phyloP scores from a whole-genome alignment of 1,284 basidiomycete genomes.

The Ceratobasidium papillatum region DNA sequence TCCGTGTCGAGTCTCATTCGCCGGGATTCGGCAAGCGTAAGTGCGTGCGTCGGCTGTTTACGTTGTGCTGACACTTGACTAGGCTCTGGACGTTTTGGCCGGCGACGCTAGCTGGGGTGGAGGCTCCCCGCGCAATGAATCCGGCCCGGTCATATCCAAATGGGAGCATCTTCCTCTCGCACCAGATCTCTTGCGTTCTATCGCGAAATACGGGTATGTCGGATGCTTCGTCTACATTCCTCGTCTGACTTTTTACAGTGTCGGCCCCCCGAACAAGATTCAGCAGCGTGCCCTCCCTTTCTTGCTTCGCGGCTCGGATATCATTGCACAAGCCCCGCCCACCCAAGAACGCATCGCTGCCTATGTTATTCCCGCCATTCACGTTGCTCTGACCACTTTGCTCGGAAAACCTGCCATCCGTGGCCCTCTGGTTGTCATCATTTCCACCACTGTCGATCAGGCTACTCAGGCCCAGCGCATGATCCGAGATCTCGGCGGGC shows the following conservation, averaged over 20 bases:
- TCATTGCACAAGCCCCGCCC: slow-evolving; percentile 97
- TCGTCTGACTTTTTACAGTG: slow-evolving; percentile 58
- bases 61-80: slow-evolving; percentile 55
- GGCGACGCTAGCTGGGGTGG: slow-evolving; percentile 55
- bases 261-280: slow-evolving; percentile 98
- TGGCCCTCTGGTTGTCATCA: slow-evolving; percentile 89
- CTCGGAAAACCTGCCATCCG: slow-evolving; percentile 61
- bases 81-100: slow-evolving; percentile 62
- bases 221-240: not conserved
- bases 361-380: slow-evolving; percentile 93
- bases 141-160: slow-evolving; percentile 88
- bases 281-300: slow-evolving; percentile 97
- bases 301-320: slow-evolving; percentile 91
- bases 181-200: slow-evolving; percentile 85
- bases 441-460: slow-evolving; percentile 98
- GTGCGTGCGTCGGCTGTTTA: slow-evolving; percentile 49
- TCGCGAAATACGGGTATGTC: slow-evolving; percentile 91
- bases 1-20: slow-evolving; percentile 69
- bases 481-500: slow-evolving; percentile 91
- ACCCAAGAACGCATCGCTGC: slow-evolving; percentile 98
- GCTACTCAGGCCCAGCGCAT: slow-evolving; percentile 98
- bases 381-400: slow-evolving; percentile 76
- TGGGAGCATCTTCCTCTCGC: slow-evolving; percentile 94
- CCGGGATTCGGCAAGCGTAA: slow-evolving; percentile 76
- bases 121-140: slow-evolving; percentile 65